phyloP scores from a whole-genome alignment of 352 stramenopile species.

The Globisporangium orthogonon region DNA sequence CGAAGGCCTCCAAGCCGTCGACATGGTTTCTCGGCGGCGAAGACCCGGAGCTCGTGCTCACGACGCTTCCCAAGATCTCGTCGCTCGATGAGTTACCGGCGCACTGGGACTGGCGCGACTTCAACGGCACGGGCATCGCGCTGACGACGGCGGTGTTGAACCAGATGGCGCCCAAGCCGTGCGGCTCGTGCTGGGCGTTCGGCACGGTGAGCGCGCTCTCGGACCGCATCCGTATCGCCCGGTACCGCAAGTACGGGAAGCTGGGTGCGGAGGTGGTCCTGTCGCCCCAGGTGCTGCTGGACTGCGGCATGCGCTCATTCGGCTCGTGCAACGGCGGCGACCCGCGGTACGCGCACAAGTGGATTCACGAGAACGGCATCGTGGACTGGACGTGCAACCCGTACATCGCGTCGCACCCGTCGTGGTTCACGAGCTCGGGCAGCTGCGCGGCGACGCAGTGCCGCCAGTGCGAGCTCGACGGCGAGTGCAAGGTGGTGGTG shows the following conservation, averaged over 20 bases:
- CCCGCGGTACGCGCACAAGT: slow-evolving; percentile 74
- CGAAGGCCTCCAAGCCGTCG: slow-evolving; percentile 15
- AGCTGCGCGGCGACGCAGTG: slow-evolving; percentile 61
- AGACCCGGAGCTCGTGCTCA: slow-evolving; percentile 50
- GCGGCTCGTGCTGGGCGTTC: slow-evolving; percentile 77
- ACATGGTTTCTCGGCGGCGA: slow-evolving; percentile 59
- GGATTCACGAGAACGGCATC: slow-evolving; percentile 80
- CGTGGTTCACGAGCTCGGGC: slow-evolving; percentile 48
- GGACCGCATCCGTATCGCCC: slow-evolving; percentile 69
- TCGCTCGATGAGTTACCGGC: slow-evolving; percentile 57
- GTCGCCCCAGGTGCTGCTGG: slow-evolving; percentile 60
- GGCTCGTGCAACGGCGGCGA: slow-evolving; percentile 76
- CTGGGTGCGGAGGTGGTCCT: slow-evolving; percentile 54
- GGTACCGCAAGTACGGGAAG: slow-evolving; percentile 49
- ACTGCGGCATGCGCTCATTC: slow-evolving; percentile 80
- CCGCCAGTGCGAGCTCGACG: slow-evolving; percentile 52
- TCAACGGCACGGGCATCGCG: slow-evolving; percentile 70
- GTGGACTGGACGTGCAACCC: slow-evolving; percentile 78
- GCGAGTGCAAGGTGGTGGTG: slow-evolving; percentile 49
- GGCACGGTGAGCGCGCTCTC: slow-evolving; percentile 64
- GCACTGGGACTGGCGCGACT: slow-evolving; percentile 78
- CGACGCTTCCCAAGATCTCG: slow-evolving; percentile 29
- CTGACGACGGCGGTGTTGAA: slow-evolving; percentile 71
- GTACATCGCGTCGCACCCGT: slow-evolving; percentile 76
- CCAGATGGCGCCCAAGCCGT: slow-evolving; percentile 72